A percentile compares a stretch with the other conserved stretches of the same genome.
Conservation (phyloP, 106 monocot species). For the Xerophyta viscosa region DNA sequence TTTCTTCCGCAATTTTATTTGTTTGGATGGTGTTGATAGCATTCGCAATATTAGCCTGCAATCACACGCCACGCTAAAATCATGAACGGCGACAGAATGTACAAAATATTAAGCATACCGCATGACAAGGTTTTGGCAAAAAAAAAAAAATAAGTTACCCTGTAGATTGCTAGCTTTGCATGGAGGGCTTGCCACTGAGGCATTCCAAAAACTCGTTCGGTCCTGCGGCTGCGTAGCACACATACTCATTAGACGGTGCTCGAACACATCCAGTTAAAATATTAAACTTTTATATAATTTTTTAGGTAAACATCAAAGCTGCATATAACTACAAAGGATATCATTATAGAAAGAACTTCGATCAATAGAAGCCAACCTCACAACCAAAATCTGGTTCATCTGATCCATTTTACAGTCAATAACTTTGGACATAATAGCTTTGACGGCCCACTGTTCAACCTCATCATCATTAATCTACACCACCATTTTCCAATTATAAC, state of each 20-base stretch:
- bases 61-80: background rate
- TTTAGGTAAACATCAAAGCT: background rate
- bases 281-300: background rate
- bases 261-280: too few relatives aligned
- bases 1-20: background rate
- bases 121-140: background rate
- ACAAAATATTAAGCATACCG: background rate
- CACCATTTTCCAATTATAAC: background rate
- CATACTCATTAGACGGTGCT: too few relatives aligned
- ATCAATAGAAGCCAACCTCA: conserved; percentile 32
- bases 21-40: background rate
- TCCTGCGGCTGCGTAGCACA: conserved; percentile 54
- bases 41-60: background rate
- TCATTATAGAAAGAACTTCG: background rate
- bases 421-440: conserved; percentile 71
- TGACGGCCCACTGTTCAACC: conserved; percentile 90
- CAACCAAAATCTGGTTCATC: conserved; percentile 71
- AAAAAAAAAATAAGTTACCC: conserved; percentile 30
- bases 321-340: background rate
- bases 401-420: conserved; percentile 95
- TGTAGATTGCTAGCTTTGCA: conserved; percentile 73
- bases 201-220: conserved; percentile 71
- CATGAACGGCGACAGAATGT: background rate
- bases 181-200: conserved; percentile 72
- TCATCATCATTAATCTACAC: conserved; percentile 78